Conservation (phyloP, 768 basidiomycete species). For the Leccinum uliginosum region DNA sequence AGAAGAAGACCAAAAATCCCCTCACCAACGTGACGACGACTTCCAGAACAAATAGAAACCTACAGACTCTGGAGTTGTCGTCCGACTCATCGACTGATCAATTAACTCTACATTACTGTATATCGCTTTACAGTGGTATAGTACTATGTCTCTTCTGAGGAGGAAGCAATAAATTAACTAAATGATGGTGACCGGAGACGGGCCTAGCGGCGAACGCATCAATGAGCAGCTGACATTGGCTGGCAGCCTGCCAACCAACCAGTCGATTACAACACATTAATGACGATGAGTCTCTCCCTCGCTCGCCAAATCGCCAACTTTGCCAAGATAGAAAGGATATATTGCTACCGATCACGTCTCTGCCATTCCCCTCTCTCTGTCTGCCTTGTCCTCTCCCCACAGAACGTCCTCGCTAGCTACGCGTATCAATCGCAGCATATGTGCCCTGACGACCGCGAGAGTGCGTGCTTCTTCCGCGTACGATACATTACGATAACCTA, state of each 20-base stretch:
- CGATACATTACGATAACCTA: background rate
- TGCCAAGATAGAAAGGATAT: background rate
- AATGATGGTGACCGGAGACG: background rate
- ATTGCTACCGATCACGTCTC: background rate
- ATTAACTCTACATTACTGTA: background rate
- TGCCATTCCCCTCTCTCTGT: background rate
- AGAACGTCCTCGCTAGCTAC: background rate
- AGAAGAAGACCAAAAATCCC: background rate
- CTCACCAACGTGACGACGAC: background rate
- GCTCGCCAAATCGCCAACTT: background rate
- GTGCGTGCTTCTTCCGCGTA: background rate
- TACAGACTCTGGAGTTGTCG: background rate
- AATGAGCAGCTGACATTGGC: background rate
- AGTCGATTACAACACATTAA: background rate
- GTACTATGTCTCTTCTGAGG: background rate
- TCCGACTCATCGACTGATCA: background rate
- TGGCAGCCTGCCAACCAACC: background rate
- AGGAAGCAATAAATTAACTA: background rate
- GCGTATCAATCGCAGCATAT: background rate
- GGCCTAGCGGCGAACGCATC: background rate
- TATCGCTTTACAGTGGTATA: background rate
- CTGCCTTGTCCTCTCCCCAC: background rate
- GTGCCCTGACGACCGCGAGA: background rate
- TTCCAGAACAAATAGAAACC: background rate
- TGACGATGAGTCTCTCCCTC: background rate